Base-by-base conservation (phyloP, 83 land plant species). In the Isoetes engelmannii region DNA sequence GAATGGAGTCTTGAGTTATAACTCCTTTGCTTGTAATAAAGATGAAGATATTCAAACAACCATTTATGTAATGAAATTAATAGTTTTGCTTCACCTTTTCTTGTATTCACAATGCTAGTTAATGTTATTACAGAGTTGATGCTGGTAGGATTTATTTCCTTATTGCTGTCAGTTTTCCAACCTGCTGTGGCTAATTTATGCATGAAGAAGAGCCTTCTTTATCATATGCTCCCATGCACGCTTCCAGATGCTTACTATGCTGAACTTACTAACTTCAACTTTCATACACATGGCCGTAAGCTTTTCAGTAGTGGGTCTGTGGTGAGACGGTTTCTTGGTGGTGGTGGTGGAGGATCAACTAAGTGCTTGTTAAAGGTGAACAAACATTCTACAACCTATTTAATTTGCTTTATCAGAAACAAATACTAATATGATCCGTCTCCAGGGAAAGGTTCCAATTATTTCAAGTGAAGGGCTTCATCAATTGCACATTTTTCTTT, bases 81-180 rank as follows among this genome's bases (percentile, higher is more conserved):
- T 51, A 12, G 15, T 51, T n/a, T 3, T 3, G 12, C 54, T 10
- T 51, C 54, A 12, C 54, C 54, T 51, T 51, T 51, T 12, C 12
- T 7, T 12, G 3, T 51, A 51, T n/a, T 51, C 1, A 15, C 15
- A 51, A 15, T 1, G 3, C 3, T 51, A 15, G 54, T n/a, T 10
- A 10, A 10, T 51, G 15, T n/a, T 51, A 12, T 51, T 51, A 1
- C 13, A 19, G 89, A 86, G 80, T 70, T 86, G 61, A 86, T 86
- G 89, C 77, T 86, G 10, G 5, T 86, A 71, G 89, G 89, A 45
- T 84, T 86, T 68, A 79, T 86, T 44, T 84, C 89, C 6, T 69
- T 86, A 8, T 69, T 86, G 28, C 68, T 86, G 55, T 69, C 72
- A 7, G 75, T 84, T 7, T 5, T 57, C 10, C 74, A 77, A 51